Evolutionary conservation across 352 stramenopile species (phyloP).

Genomic region (Phytophthora megakarya): DNA sequence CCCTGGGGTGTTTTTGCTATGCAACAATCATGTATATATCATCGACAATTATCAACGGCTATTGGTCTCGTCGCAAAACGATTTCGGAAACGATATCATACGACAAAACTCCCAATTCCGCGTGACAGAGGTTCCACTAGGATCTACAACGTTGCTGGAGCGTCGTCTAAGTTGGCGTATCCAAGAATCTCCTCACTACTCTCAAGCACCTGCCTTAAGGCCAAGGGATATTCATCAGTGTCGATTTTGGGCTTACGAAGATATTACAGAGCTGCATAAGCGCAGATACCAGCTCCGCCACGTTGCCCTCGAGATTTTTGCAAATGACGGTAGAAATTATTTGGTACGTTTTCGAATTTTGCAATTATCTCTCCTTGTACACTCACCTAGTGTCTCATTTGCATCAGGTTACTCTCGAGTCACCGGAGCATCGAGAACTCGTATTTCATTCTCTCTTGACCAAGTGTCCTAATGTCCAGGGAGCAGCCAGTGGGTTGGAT

Average conservation of each 20-base stretch:
- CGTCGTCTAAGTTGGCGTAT: conserved; percentile 53
- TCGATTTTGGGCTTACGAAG: conserved; percentile 76
- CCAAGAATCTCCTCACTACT: conserved; percentile 12
- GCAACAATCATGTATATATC: conserved; percentile 73
- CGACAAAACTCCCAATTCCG: conserved; percentile 25
- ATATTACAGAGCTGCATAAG: conserved; percentile 79
- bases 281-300: conserved; percentile 75
- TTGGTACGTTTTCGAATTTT: conserved; percentile 47
- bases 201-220: conserved; percentile 19
- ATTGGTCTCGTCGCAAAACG: conserved; percentile 2
- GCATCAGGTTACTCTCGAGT: conserved; percentile 70
- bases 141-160: conserved; percentile 56
- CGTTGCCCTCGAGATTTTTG: conserved; percentile 79
- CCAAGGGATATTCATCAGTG: conserved; percentile 62
- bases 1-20: conserved; percentile 70
- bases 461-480: conserved; percentile 74
- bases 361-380: background rate
- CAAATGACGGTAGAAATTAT: conserved; percentile 74
- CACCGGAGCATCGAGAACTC: conserved; percentile 57
- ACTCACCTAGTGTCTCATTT: background rate
- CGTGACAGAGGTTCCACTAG: conserved; percentile 61
- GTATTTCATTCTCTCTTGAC: conserved; percentile 79
- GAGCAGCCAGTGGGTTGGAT: conserved; percentile 67
- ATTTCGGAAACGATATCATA: conserved; percentile 7
- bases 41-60: conserved; percentile 72